Conservation (phyloP, 2,329 filamentous ascomycete species). For the Clonostachys byssicola region DNA sequence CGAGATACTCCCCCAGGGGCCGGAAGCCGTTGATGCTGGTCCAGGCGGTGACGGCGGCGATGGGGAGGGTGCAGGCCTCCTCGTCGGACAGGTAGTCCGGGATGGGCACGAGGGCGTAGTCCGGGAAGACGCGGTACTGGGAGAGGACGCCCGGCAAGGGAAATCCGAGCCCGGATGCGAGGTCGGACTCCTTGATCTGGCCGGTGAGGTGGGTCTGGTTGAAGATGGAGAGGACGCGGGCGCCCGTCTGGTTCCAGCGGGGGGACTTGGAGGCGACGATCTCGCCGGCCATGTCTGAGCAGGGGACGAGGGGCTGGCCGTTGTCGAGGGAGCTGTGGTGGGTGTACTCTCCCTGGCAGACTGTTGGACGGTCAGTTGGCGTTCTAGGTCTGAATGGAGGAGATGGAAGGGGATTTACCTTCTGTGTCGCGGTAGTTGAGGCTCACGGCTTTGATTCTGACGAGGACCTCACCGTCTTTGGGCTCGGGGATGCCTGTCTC, state of each 20-base stretch:
- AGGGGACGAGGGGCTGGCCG: conserved; percentile 49
- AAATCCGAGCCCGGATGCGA: conserved; percentile 55
- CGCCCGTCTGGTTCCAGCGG: conserved; percentile 46
- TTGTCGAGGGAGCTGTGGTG: conserved; percentile 52
- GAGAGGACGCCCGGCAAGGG: conserved; percentile 54
- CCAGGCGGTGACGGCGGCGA: conserved; percentile 61
- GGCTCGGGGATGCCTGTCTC: conserved; percentile 40
- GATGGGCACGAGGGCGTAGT: conserved; percentile 47
- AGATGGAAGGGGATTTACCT: conserved; percentile 18
- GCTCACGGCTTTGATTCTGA: conserved; percentile 39
- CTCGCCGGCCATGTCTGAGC: conserved; percentile 67
- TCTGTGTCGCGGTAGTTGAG: conserved; percentile 47
- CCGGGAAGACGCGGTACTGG: conserved; percentile 56
- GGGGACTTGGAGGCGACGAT: conserved; percentile 39
- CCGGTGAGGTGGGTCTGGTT: conserved; percentile 52
- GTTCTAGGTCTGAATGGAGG: not conserved
- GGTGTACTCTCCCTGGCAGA: conserved; percentile 61
- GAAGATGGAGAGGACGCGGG: conserved; percentile 66
- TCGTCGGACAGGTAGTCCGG: conserved; percentile 54
- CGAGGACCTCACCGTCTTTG: conserved; percentile 45
- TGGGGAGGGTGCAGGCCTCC: conserved; percentile 56
- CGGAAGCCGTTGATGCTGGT: conserved; percentile 60
- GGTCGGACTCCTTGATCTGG: conserved; percentile 50
- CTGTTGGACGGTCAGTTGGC: conserved; percentile 23
- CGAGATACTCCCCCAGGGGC: conserved; percentile 40